Conservation (phyloP, 805 yeast genomes). For the Cyberlindnera euphorbiae region DNA sequence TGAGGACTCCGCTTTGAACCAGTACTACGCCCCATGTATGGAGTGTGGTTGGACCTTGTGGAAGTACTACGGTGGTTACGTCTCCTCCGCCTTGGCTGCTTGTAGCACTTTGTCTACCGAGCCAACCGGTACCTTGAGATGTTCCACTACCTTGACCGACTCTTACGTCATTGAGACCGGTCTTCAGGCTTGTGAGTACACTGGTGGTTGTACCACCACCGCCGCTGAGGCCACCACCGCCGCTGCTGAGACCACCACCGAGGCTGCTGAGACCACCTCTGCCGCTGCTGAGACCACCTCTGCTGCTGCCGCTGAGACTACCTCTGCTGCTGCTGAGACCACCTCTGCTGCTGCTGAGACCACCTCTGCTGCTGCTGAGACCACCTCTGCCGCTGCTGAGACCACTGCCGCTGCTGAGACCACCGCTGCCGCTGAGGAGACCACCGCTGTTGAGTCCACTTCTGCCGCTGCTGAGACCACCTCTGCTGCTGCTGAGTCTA, state of each 20-base stretch:
- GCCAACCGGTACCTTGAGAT: constrained; percentile 31
- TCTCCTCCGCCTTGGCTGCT: constrained; percentile 24
- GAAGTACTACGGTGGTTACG: constrained; percentile 27
- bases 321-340: constrained; percentile 9
- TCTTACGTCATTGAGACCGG: constrained; percentile 13
- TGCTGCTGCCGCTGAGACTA: constrained; percentile 10
- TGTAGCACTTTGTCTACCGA: constrained; percentile 24
- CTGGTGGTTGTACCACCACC: constrained; percentile 24
- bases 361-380: not conserved
- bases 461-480: constrained; percentile 11
- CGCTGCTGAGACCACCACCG: constrained; percentile 18
- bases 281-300: constrained; percentile 9
- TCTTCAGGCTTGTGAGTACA: constrained; percentile 31
- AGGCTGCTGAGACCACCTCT: constrained; percentile 8
- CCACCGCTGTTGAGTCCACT: constrained; percentile 1
- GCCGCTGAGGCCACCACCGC: constrained; percentile 14
- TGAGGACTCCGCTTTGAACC: constrained; percentile 19
- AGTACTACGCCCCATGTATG: constrained; percentile 26
- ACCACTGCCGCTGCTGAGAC: not conserved
- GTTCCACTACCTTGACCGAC: constrained; percentile 20
- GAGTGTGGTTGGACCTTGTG: constrained; percentile 35
- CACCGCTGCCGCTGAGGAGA: no score
- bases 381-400: not conserved
- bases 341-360: constrained; percentile 5
- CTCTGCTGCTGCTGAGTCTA: constrained; percentile 14